Base-by-base conservation (phyloP, 75 land plant genomes). In the Cunninghamia lanceolata region DNA sequence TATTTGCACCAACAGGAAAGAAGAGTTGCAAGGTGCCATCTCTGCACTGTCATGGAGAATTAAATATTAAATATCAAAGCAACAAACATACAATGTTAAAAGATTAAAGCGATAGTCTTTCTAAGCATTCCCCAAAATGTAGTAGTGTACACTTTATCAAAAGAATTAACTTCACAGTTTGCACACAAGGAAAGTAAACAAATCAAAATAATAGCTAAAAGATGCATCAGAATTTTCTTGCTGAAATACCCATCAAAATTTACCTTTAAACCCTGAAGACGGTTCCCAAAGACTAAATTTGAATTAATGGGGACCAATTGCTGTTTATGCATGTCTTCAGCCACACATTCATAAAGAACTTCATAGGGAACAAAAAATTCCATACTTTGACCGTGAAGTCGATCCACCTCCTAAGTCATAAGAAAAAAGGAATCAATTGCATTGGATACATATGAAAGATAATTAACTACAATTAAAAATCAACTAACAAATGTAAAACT, bases 21-120 rank as follows among this genome's bases (percentile, higher is more conserved):
- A 80, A 80, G 82, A 80, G 82, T 80, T 80, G 82, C 82, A 80
- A 25, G 28, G 30, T 80, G 82, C 82, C 82, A 42, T 43, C 82
- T 80, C 82, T 80, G 34, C 82, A 80, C 82, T 80, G 82, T 4
- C 47, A 45, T 80, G 43, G 21, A 80, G 15, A 80, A 80, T 45
- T 28, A 42, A 80, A 43, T 25, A 80, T 14, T 42, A 45, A 10
- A 28, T 80, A 39, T 45, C 34, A 80, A 80, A 77, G 40, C 46
- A 39, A 80, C 25, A 80, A 45, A 45, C 46, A 5, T 9, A 45
- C 34, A 80, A n/a, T 45, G 47, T 9, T 40, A 2, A 4, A 80
- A 25, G 40, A 45, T 10, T 7, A 80, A n/a, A 9, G 15, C 21
- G 25, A 79, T 36, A 80, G 10, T 80, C 32, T 79, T 79, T 21